Conservation (phyloP, 768 basidiomycete genomes). For the Suillus spraguei region DNA sequence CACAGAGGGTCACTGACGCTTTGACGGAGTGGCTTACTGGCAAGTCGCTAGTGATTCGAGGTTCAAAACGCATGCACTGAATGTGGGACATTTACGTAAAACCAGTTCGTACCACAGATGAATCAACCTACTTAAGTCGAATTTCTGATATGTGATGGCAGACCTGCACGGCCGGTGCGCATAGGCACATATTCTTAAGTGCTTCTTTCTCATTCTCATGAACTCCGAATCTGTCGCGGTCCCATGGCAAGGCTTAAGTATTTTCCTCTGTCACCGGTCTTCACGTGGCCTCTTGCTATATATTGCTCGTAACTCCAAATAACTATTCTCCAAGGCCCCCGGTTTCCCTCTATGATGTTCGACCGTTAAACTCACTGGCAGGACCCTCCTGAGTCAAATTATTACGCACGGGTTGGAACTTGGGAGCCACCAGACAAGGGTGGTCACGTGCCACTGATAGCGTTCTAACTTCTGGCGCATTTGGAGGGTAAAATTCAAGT, state of each 20-base stretch:
- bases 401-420: too few species aligned
- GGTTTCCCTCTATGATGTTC: too few species aligned
- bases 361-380: too few species aligned
- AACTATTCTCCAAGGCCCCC: not conserved
- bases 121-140: not conserved
- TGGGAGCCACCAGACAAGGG: too few species aligned
- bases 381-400: too few species aligned
- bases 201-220: constrained; percentile 1
- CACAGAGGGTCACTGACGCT: not conserved
- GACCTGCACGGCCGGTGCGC: not conserved
- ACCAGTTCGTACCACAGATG: not conserved
- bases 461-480: too few species aligned
- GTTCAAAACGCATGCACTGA: too few species aligned
- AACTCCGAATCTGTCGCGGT: not conserved
- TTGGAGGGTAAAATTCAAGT: too few species aligned
- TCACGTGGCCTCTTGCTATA: not conserved
- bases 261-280: not conserved
- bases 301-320: not conserved
- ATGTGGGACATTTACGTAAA: constrained; percentile 1
- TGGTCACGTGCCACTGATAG: too few species aligned
- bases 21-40: not conserved
- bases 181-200: not conserved
- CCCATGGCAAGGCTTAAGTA: constrained; percentile 2
- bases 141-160: not conserved
- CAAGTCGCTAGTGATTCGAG: not conserved